Evolutionary conservation across 2,329 filamentous ascomycete species (phyloP).

Genomic region (Dactylonectria estremocensis): DNA sequence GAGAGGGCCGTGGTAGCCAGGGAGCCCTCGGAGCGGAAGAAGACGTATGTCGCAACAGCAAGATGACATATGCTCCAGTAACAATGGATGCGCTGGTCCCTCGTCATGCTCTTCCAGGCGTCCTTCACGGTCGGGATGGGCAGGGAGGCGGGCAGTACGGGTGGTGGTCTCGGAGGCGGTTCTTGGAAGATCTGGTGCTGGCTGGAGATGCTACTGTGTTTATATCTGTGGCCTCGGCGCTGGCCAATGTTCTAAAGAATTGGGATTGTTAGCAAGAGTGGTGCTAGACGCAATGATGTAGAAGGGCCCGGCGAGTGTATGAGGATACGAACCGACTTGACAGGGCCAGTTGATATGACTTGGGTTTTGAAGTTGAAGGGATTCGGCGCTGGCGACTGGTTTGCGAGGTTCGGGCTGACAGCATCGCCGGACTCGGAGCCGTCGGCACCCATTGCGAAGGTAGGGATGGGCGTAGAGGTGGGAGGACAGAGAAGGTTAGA

Average conservation of each 20-base stretch:
- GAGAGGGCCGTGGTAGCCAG: slow-evolving; percentile 93
- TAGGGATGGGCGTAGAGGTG: slow-evolving; percentile 35
- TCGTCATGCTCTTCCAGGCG: slow-evolving; percentile 91
- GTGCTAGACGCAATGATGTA: not conserved
- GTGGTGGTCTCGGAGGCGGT: slow-evolving; percentile 86
- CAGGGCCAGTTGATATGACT: slow-evolving; percentile 79
- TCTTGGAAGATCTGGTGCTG: slow-evolving; percentile 97
- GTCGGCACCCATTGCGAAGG: slow-evolving; percentile 38
- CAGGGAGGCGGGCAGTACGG: slow-evolving; percentile 91
- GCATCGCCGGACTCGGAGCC: slow-evolving; percentile 31
- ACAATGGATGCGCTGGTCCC: slow-evolving; percentile 85
- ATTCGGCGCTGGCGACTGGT: slow-evolving; percentile 59
- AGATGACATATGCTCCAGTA: slow-evolving; percentile 94
- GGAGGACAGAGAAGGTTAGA: slow-evolving; percentile 41
- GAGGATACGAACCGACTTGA: slow-evolving; percentile 77
- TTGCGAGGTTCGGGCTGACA: slow-evolving; percentile 3
- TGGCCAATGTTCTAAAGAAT: slow-evolving; percentile 83
- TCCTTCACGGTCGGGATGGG: slow-evolving; percentile 92
- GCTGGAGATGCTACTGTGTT: slow-evolving; percentile 91
- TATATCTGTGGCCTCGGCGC: slow-evolving; percentile 96
- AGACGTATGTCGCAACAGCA: slow-evolving; percentile 84
- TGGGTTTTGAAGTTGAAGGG: slow-evolving; percentile 97
- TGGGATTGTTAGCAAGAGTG: slow-evolving; percentile 23
- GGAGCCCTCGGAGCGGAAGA: slow-evolving; percentile 88
- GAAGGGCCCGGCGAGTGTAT: not conserved